Base-by-base conservation (phyloP, 192 early-diverging fungal genomes). In the Umbelopsis sp. region DNA sequence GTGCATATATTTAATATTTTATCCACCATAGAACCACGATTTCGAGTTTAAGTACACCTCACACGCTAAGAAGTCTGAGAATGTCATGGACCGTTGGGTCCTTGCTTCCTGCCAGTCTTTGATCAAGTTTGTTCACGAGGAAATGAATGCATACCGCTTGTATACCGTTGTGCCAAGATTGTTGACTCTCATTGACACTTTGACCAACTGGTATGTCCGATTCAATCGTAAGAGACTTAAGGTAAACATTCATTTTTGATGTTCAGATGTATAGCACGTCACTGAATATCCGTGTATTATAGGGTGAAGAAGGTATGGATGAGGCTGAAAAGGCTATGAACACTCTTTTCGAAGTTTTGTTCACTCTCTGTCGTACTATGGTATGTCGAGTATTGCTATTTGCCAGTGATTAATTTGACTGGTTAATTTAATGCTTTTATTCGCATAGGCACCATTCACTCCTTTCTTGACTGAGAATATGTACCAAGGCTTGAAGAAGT, bases 121-220 rank as follows among this genome's bases (percentile, higher is more conserved):
- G 81, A 97, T 97, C 75, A 83, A 92, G 84, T 98, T 96, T 81
- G 94, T 98, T 41, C 86, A 86, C 44, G 83, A 92, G 66, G 97
- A 99, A 80, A 99, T 99, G 97, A 77, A 69, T 34, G 93, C 93
- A 29, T 99, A 99, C 86, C 90, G 96, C 43, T 87, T 99, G 43
- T 99, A 99, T 89, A 98, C 97, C 34, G 97, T 99, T 31, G 95
- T 96, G 3, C 97, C 97, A 16, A 90, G 94, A 43, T 77, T 99
- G 75, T 81, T 99, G 67, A 81, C 83, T 71, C 84, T 97, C 71
- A 93, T 99, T 69, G 97, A 99, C 80, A 85, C 91, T 44, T 86
- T 99, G 66, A 99, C 97, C 62, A 99, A 99, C 84, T 97, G 96
- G 96, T 99, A 99, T 81, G 89, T 99, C 68, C 92, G 96, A 54